Evolutionary conservation across 805 yeast species (phyloP).

Genomic region (Pichia sporocuriosa): DNA sequence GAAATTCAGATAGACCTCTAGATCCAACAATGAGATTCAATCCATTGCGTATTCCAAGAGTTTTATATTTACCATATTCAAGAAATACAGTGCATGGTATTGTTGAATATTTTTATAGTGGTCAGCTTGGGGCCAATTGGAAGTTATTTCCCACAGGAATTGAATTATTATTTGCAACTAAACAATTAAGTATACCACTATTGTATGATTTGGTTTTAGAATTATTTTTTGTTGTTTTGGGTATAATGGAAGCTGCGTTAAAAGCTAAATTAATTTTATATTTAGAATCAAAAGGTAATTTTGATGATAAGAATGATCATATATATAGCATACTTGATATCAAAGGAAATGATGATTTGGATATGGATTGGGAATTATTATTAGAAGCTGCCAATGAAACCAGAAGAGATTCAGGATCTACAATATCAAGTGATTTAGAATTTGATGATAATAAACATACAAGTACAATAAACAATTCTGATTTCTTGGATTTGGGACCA

Average conservation of each 20-base stretch:
- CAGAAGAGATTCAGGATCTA: slow-evolving; percentile 14
- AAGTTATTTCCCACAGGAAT: slow-evolving; percentile 60
- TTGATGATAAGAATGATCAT: background rate
- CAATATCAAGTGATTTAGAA: slow-evolving; percentile 7
- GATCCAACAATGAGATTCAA: slow-evolving; percentile 5
- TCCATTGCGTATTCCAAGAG: slow-evolving; percentile 46
- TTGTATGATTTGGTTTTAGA: slow-evolving; percentile 65
- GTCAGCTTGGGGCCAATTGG: slow-evolving; percentile 75
- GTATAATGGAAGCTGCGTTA: slow-evolving; percentile 44
- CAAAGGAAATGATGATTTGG: slow-evolving; percentile 11
- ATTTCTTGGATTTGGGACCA: slow-evolving; percentile 1
- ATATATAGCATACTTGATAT: slow-evolving; percentile 5
- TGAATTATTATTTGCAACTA: slow-evolving; percentile 56
- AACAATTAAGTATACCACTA: slow-evolving; percentile 61
- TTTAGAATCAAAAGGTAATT: slow-evolving; percentile 1
- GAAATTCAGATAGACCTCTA: background rate
- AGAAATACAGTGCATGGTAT: slow-evolving; percentile 57
- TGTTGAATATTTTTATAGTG: slow-evolving; percentile 69
- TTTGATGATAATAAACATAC: background rate
- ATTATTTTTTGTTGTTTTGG: slow-evolving; percentile 61
- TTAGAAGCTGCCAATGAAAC: slow-evolving; percentile 5
- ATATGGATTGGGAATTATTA: slow-evolving; percentile 11
- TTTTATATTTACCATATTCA: slow-evolving; percentile 61
- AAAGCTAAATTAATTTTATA: slow-evolving; percentile 3
- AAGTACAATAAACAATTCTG: background rate